These are phyloP conservation scores for Hypoxylon sp. DNA, from an alignment of 2,329 filamentous ascomycete species.

Conservation along the genomic window DNA sequence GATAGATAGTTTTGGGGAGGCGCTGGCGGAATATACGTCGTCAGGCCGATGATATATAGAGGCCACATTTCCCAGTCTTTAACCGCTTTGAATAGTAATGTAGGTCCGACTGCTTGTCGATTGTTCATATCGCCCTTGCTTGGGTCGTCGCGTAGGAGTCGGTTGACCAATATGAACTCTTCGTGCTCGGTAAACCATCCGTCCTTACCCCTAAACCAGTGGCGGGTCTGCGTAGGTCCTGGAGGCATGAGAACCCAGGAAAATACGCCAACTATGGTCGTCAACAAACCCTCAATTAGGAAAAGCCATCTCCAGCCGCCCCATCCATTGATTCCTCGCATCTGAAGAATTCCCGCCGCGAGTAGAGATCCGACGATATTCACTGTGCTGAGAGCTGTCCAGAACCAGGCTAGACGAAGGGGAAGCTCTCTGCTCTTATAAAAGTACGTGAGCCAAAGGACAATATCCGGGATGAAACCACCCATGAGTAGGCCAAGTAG, in stretches of 20 bases:
- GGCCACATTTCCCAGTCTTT: conserved; percentile 66
- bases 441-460: conserved; percentile 81
- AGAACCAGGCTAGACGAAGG: conserved; percentile 77
- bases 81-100: conserved; percentile 66
- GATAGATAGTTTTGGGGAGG: conserved; percentile 70
- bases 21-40: conserved; percentile 65
- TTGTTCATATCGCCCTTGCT: conserved; percentile 74
- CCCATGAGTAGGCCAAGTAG: conserved; percentile 67
- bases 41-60: conserved; percentile 40
- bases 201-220: conserved; percentile 67
- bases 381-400: conserved; percentile 74
- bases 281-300: conserved; percentile 60
- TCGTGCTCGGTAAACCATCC: conserved; percentile 74
- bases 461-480: conserved; percentile 74
- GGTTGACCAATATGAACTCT: conserved; percentile 73
- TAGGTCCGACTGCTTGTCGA: conserved; percentile 67
- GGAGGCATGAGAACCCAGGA: conserved; percentile 70
- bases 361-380: conserved; percentile 68
- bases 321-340: conserved; percentile 65
- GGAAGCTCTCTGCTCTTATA: conserved; percentile 81
- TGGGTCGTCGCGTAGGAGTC: conserved; percentile 71
- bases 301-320: conserved; percentile 68
- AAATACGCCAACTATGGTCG: conserved; percentile 64
- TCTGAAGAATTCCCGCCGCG: conserved; percentile 68
- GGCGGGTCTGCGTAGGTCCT: conserved; percentile 65